Evolutionary conservation across 2,329 filamentous ascomycete species (phyloP), one percentile per base, ranked within the genome.

Genomic region (Fragosphaeria purpurea): DNA sequence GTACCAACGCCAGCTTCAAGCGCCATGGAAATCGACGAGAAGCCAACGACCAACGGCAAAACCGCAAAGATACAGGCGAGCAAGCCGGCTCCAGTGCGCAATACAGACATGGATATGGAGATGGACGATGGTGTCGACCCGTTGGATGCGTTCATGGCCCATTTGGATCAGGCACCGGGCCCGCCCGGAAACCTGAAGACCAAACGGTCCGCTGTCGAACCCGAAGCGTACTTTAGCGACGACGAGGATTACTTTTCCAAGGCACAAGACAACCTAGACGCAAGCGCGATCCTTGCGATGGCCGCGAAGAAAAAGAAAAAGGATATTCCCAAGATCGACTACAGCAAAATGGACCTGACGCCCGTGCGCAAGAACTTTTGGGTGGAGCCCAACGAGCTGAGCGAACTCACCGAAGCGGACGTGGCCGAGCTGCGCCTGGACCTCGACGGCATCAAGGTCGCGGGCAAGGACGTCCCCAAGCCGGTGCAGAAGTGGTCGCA

Each of bases 401-500:
- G 82, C 46, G 79, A 86, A 43, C 83, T 97, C 77, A 88, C 82
- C 2, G 85, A 94, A 57, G 86, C 86, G 50, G 90, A 97, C 59
- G 79, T 94, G 50, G 79, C 82, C 42, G 86, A 86, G 57, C 67
- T 98, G 50, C 82, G 93, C 45, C 70, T 91, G 53, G 89, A 97
- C 64, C 74, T 98, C 34, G 93, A 97, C 64, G 91, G 89, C 45
- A 97, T 98, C 69, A 96, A 95, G 64, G 88, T 97, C 41, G 82
- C 85, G 53, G 89, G 90, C 54, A 82, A 88, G 57, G 81, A 95
- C 60, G 83, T 94, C 5, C 93, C 93, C 2, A 95, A 90, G 61
- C 93, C 93, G 4, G 90, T 98, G 8, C 85, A 88, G 61, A 96
- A 95, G 67, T 98, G 90, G 88, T 90, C 91, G 0, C 91, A 97